Evolutionary conservation across 305 asterid species (phyloP).

Genomic region (Solanum hybrid): DNA sequence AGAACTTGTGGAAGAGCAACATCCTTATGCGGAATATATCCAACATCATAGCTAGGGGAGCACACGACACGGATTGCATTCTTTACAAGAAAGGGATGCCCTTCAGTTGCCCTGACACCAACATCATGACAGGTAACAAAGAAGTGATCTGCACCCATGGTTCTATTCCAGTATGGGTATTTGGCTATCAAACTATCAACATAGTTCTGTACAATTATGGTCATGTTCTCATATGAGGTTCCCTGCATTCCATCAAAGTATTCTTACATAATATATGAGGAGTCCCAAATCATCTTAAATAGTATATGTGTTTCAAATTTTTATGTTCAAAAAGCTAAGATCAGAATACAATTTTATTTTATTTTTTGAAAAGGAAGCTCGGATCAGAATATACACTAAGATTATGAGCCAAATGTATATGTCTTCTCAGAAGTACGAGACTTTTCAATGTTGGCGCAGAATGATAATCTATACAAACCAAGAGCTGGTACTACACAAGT

Average conservation of each 20-base stretch:
- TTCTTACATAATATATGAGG: background rate
- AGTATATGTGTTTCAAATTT: background rate
- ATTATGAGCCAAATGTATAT: background rate
- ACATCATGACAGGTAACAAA: constrained; percentile 96
- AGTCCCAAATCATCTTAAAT: background rate
- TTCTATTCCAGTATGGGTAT: constrained; percentile 93
- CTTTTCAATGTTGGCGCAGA: background rate
- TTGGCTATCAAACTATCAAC: constrained; percentile 66
- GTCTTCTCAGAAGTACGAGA: background rate
- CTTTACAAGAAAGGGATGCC: constrained; percentile 78
- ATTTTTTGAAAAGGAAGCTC: background rate
- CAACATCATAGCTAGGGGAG: constrained; percentile 97
- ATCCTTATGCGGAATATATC: constrained; percentile 94
- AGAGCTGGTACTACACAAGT: background rate
- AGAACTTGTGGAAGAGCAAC: constrained; percentile 92
- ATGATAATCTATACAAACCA: background rate
- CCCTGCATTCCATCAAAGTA: constrained; percentile 51
- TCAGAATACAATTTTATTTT: background rate
- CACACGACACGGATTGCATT: constrained; percentile 90
- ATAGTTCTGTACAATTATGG: constrained; percentile 66
- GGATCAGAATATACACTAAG: background rate
- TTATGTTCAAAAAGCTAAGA: background rate
- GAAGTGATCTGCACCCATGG: constrained; percentile 90
- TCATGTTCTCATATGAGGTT: constrained; percentile 89
- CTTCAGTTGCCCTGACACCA: constrained; percentile 99